A percentile compares a stretch with the other conserved stretches of the same genome.
These are phyloP conservation scores for Claviceps sp. DNA, from an alignment of 2,329 filamentous ascomycete species.

Conservation along the genomic window DNA sequence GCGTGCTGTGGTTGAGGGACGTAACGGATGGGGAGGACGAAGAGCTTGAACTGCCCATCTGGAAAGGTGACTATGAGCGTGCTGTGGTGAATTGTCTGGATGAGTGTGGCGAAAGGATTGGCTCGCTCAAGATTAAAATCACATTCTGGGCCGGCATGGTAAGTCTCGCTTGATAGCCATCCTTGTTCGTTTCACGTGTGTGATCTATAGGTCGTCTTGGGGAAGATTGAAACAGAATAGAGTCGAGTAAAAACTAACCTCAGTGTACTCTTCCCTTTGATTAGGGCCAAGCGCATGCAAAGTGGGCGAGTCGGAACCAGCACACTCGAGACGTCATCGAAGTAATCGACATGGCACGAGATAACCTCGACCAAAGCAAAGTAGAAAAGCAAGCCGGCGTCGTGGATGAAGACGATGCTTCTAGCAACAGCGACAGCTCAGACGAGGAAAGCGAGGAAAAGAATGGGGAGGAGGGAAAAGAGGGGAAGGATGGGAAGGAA, in stretches of 20 bases:
- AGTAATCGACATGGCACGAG: slow-evolving; percentile 31
- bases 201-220: too few species aligned
- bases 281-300: slow-evolving; percentile 22
- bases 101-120: slow-evolving; percentile 34
- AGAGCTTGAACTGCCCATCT: slow-evolving; percentile 46
- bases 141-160: slow-evolving; percentile 25
- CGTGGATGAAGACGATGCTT: slow-evolving; percentile 17
- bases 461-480: slow-evolving; percentile 17
- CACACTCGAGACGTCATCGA: slow-evolving; percentile 27
- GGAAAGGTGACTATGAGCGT: slow-evolving; percentile 41
- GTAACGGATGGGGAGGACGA: slow-evolving; percentile 52
- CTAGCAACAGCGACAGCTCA: slow-evolving; percentile 17
- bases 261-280: neutral
- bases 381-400: slow-evolving; percentile 22
- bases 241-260: too few species aligned
- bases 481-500: slow-evolving; percentile 25
- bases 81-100: slow-evolving; percentile 33
- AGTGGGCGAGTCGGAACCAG: slow-evolving; percentile 21
- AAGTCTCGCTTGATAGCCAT: slow-evolving; percentile 2
- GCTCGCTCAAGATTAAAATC: slow-evolving; percentile 26
- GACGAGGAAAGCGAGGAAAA: slow-evolving; percentile 24
- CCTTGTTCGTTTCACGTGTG: neutral
- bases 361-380: slow-evolving; percentile 18
- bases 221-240: too few species aligned
- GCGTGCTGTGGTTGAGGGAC: slow-evolving; percentile 56